Conservation (phyloP, 1,139 yeast genomes). For the Suhomyces guaymorum region DNA sequence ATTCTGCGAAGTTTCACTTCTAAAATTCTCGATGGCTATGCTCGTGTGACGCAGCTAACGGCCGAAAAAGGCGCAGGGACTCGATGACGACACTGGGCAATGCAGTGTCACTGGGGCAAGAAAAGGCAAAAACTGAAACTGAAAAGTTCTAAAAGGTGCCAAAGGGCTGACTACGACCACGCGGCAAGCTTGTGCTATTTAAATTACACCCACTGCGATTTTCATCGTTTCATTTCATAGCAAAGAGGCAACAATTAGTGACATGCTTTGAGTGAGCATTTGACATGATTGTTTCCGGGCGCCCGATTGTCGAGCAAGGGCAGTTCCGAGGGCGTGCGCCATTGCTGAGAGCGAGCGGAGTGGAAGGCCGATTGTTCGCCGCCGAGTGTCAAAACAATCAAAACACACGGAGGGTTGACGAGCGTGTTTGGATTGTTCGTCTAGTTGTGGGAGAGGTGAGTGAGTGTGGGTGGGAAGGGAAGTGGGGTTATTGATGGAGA, state of each 20-base stretch:
- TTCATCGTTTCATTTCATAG: neutral
- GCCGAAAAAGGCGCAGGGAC: too few relatives aligned
- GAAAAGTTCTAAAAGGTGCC: neutral
- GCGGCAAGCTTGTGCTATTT: neutral
- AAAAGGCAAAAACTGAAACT: neutral
- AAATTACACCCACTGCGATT: neutral
- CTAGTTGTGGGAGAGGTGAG: too few relatives aligned
- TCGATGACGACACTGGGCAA: too few relatives aligned
- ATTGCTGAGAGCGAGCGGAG: neutral
- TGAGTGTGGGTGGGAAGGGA: too few relatives aligned
- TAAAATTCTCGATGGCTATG: neutral
- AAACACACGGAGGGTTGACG: too few relatives aligned
- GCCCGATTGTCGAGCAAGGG: neutral
- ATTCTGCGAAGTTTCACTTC: too few relatives aligned
- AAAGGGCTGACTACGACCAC: neutral
- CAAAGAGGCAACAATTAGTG: too few relatives aligned
- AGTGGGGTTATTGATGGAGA: too few relatives aligned
- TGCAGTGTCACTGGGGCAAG: neutral
- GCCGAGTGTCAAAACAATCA: too few relatives aligned
- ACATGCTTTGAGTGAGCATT: too few relatives aligned
- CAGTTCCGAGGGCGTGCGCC: conserved; percentile 2
- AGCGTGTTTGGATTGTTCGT: too few relatives aligned
- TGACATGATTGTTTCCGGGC: neutral
- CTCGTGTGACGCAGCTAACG: neutral
- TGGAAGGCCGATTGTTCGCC: neutral